Conservation (phyloP, 139 green algal species). For the Coelastrella sp. region DNA sequence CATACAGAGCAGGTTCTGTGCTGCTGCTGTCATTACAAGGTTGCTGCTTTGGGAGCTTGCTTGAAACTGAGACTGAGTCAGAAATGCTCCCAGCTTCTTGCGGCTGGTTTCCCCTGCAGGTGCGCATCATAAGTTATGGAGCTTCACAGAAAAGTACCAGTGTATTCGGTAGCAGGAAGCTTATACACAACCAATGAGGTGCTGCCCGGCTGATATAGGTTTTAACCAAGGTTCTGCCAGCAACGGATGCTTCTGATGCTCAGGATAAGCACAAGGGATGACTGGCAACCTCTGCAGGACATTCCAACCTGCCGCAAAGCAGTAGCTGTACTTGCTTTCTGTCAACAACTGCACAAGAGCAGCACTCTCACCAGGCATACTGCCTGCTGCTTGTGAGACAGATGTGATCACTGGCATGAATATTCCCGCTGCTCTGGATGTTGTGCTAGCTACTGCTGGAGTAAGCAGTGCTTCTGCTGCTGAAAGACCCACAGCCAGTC, state of each 20-base stretch:
- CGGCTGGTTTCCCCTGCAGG: constrained; percentile 57
- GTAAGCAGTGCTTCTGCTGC: constrained; percentile 85
- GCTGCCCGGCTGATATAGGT: too few relatives aligned
- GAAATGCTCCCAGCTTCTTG: constrained; percentile 88
- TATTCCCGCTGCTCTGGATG: constrained; percentile 90
- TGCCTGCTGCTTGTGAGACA: constrained; percentile 53
- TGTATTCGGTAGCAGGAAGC: too few relatives aligned
- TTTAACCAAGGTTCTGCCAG: too few relatives aligned
- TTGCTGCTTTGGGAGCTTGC: constrained; percentile 73
- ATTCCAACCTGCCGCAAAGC: neutral
- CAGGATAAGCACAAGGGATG: neutral
- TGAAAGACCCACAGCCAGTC: constrained; percentile 91
- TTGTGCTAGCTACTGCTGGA: constrained; percentile 97
- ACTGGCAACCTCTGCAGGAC: neutral
- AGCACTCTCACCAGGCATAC: constrained; percentile 43
- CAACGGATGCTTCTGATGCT: too few relatives aligned
- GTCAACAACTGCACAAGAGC: neutral
- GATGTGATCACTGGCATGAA: constrained; percentile 98
- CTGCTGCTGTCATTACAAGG: constrained; percentile 89
- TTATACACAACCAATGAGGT: too few relatives aligned
- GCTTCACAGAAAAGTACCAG: too few relatives aligned
- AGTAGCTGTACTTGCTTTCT: neutral
- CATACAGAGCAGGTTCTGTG: constrained; percentile 98
- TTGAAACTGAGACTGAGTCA: constrained; percentile 95
- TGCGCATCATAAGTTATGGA: neutral